phyloP scores from a whole-genome alignment of 306 rosid species.

The Trichosanthes truncata region DNA sequence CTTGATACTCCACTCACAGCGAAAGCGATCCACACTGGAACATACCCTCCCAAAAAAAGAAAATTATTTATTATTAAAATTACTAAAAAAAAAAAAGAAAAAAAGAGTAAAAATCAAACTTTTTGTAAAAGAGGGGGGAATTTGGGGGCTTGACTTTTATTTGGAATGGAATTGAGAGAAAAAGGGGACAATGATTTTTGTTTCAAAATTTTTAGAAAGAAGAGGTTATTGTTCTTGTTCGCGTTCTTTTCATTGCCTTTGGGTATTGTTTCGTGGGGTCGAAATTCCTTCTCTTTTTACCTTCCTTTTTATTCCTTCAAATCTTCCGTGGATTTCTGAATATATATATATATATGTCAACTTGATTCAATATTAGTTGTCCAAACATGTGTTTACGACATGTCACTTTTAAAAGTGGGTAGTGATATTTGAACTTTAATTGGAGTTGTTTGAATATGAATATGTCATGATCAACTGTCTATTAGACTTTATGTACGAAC shows the following conservation, averaged over 20 bases:
- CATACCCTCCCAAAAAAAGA: neutral
- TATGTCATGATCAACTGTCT: neutral
- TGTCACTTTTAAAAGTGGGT: too few species aligned
- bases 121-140: neutral
- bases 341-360: neutral
- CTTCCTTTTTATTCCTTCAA: neutral
- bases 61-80: neutral
- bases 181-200: neutral
- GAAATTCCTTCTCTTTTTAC: neutral
- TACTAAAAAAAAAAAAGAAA: neutral
- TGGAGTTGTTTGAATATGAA: neutral
- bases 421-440: neutral
- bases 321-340: neutral
- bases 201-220: neutral
- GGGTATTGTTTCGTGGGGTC: neutral
- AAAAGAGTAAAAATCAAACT: neutral
- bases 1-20: conserved; percentile 11
- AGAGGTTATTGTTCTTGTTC: neutral
- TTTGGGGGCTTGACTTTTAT: neutral
- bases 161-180: neutral
- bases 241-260: neutral
- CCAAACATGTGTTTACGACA: neutral
- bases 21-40: neutral
- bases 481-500: neutral
- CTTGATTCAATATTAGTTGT: neutral